Conservation (phyloP, 352 stramenopile genomes). For the Globisporangium polare region DNA sequence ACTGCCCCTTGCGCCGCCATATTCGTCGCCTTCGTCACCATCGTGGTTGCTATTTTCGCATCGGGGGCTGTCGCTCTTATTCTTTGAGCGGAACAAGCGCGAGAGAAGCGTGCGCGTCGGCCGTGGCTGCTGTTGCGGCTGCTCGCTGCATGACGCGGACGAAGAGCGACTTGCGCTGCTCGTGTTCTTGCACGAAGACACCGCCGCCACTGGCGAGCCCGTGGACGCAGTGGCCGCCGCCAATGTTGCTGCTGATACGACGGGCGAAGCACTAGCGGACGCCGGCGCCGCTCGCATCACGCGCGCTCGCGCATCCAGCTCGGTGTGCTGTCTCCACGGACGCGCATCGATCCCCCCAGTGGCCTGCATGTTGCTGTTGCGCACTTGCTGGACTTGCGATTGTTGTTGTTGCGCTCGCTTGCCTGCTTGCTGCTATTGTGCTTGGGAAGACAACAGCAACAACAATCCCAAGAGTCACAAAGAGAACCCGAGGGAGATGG, state of each 20-base stretch:
- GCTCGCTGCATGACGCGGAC: neutral
- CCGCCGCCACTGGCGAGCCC: neutral
- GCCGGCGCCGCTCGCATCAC: constrained; percentile 5
- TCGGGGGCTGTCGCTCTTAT: constrained; percentile 4
- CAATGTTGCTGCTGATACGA: neutral
- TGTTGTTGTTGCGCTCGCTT: neutral
- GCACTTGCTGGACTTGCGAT: neutral
- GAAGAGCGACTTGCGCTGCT: neutral
- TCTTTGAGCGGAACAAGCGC: constrained; percentile 22
- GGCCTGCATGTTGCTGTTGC: neutral
- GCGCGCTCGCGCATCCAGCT: constrained; percentile 9
- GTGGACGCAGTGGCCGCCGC: too few relatives aligned
- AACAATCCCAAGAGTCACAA: constrained; percentile 3
- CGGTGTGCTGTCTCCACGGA: neutral
- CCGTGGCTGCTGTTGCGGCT: constrained; percentile 9
- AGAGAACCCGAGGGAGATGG: neutral
- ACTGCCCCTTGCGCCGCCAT: neutral
- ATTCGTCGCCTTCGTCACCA: neutral
- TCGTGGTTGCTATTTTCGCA: neutral
- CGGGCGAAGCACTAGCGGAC: constrained; percentile 3
- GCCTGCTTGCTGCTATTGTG: neutral
- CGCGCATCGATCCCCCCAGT: neutral
- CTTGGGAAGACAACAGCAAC: neutral
- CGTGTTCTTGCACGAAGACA: constrained; percentile 5
- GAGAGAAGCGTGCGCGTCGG: constrained; percentile 20